Evolutionary conservation across 495 filamentous ascomycete species (phyloP).

Genomic region (Jackrogersella minutella): DNA sequence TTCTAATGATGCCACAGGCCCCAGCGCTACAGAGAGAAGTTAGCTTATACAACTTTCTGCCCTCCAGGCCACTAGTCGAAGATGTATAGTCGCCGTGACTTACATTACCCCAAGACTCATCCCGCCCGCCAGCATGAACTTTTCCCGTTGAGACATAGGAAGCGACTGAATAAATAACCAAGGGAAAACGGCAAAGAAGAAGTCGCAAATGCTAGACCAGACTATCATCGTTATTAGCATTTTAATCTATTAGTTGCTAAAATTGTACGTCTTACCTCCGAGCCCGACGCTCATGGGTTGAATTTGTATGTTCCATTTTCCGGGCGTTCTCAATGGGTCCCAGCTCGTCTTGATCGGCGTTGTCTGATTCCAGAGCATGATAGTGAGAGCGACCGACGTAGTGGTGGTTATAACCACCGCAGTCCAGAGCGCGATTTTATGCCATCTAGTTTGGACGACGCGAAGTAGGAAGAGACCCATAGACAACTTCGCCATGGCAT

Average conservation of each 20-base stretch:
- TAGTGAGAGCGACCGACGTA: conserved; percentile 43
- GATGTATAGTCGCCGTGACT: conserved; percentile 10
- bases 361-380: conserved; percentile 53
- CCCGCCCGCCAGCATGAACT: conserved; percentile 50
- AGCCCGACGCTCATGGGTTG: conserved; percentile 51
- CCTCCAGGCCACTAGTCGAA: not conserved
- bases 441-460: conserved; percentile 47
- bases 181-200: conserved; percentile 55
- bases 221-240: conserved; percentile 33
- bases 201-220: conserved; percentile 54
- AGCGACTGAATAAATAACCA: conserved; percentile 54
- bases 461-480: conserved; percentile 54
- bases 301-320: conserved; percentile 49
- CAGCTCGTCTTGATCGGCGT: conserved; percentile 48
- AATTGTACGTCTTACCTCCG: conserved; percentile 37
- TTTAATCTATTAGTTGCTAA: too few relatives aligned
- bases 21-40: conserved; percentile 44
- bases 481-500: conserved; percentile 52
- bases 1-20: conserved; percentile 52
- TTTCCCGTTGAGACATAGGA: conserved; percentile 52
- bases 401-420: conserved; percentile 45
- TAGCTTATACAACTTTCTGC: conserved; percentile 8
- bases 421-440: conserved; percentile 48
- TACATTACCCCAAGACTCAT: conserved; percentile 57
- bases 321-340: conserved; percentile 49